phyloP scores from a whole-genome alignment of 2,329 filamentous ascomycete species.

The Trichoderma aggressivum region DNA sequence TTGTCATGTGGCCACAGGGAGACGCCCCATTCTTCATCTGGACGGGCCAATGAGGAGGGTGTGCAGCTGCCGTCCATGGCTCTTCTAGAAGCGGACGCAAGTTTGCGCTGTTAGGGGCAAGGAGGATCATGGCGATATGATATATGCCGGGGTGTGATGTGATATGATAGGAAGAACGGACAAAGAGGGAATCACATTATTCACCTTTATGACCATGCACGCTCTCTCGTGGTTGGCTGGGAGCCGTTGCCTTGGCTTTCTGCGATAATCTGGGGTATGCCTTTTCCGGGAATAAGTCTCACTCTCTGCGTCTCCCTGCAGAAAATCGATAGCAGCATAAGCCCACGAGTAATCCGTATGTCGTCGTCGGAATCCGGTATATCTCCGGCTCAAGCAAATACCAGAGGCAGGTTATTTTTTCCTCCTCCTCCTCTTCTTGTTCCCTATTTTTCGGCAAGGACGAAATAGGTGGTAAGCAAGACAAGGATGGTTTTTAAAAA shows the following conservation, averaged over 20 bases:
- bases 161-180: neutral
- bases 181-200: neutral
- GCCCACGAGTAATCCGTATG: neutral
- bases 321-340: neutral
- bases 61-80: slow-evolving; percentile 18
- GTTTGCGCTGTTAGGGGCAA: slow-evolving; percentile 10
- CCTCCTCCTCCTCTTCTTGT: neutral
- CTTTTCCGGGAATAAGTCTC: neutral
- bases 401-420: neutral
- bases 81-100: slow-evolving; percentile 29
- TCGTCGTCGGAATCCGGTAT: neutral
- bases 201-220: neutral
- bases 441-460: neutral
- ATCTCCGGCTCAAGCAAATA: neutral
- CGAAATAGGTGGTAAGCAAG: neutral
- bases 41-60: slow-evolving; percentile 18
- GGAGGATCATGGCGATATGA: neutral
- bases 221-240: neutral
- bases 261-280: slow-evolving; percentile 1
- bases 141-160: neutral
- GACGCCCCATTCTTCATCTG: neutral
- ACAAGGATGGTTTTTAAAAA: neutral
- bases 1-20: neutral
- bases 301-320: neutral
- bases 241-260: neutral